Evolutionary conservation across 345 rosid species (phyloP), one percentile per base, ranked within the genome.

Genomic region (Hibiscus tridactylites): DNA sequence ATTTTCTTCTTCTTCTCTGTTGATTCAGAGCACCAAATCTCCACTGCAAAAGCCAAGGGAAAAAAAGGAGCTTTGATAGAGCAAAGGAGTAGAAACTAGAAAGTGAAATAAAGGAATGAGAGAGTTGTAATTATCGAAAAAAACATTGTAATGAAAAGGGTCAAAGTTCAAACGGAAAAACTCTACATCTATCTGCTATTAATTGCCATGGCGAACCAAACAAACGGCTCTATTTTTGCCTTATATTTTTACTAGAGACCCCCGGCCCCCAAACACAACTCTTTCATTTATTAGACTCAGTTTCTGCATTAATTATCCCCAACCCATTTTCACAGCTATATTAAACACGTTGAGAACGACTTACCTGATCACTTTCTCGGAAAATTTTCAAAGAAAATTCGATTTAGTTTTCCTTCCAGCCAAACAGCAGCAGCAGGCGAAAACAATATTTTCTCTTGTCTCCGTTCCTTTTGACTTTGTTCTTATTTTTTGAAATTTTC

Each of bases 271-370:
- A 31, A 31, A 37, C 42, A 39, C 44, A 39, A 39, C 44, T 39
- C 44, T 39, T 39, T 39, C 44, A 85, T 82, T 83, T 71, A 61
- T 75, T 77, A 76, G 79, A 74, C 79, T 78, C 71, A 58, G 83
- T 79, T 81, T 82, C 46, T 31, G 79, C 83, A 84, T 83, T 83
- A 13, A 85, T 74, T 81, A 74, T 66, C 56, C 17, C 17, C 68
- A 74, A 39, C 68, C 80, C 73, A 73, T 65, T 80, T 71, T 67
- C 60, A 47, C 44, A 76, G 52, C 58, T 46, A 19, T 35, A 6
- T 31, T 60, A 26, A 6, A 49, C 46, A 61, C 52, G 12, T 53
- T 31, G 75, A 39, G 53, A 33, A 64, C 62, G 19, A 17, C 70
- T 66, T 74, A 57, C 69, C 65, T 77, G 72, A 46, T 39, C 44